phyloP scores from a whole-genome alignment of 768 basidiomycete genomes.

The Russula ochroleuca region DNA sequence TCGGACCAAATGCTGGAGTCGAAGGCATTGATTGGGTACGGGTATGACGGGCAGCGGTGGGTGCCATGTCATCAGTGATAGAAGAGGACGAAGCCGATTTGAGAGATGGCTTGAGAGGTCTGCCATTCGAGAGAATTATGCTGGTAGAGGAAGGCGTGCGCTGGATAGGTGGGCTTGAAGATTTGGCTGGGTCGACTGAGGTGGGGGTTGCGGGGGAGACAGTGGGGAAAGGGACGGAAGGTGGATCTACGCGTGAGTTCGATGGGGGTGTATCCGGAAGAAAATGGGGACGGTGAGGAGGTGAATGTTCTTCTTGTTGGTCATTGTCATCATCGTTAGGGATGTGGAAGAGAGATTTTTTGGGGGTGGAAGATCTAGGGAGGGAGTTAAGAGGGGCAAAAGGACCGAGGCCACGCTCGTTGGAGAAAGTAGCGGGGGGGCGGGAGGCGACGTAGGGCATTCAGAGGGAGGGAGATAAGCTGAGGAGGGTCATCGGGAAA shows the following conservation, averaged over 20 bases:
- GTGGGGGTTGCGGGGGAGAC: neutral
- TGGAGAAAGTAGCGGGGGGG: constrained; percentile 23
- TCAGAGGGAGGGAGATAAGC: constrained; percentile 1
- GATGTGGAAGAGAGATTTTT: constrained; percentile 28
- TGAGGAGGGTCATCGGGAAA: constrained; percentile 9
- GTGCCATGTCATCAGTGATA: constrained; percentile 39
- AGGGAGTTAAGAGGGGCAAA: constrained; percentile 21
- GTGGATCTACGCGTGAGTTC: neutral
- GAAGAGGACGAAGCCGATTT: constrained; percentile 57
- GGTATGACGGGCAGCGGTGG: constrained; percentile 32
- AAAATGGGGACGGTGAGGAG: constrained; percentile 8
- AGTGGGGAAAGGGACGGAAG: constrained; percentile 17
- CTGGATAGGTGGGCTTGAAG: constrained; percentile 10
- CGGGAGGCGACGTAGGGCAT: constrained; percentile 29
- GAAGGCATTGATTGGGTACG: constrained; percentile 57
- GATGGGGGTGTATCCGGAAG: neutral
- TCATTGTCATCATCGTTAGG: constrained; percentile 23
- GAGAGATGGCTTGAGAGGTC: constrained; percentile 82
- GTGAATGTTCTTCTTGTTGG: constrained; percentile 23
- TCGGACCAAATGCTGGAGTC: constrained; percentile 51
- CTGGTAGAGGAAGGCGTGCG: constrained; percentile 34
- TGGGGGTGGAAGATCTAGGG: constrained; percentile 8
- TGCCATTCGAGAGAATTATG: constrained; percentile 66
- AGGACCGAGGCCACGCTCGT: constrained; percentile 24
- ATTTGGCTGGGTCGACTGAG: neutral